These are phyloP conservation scores for Clavulina sp. DNA, from an alignment of 768 basidiomycete genomes.

Conservation along the genomic window DNA sequence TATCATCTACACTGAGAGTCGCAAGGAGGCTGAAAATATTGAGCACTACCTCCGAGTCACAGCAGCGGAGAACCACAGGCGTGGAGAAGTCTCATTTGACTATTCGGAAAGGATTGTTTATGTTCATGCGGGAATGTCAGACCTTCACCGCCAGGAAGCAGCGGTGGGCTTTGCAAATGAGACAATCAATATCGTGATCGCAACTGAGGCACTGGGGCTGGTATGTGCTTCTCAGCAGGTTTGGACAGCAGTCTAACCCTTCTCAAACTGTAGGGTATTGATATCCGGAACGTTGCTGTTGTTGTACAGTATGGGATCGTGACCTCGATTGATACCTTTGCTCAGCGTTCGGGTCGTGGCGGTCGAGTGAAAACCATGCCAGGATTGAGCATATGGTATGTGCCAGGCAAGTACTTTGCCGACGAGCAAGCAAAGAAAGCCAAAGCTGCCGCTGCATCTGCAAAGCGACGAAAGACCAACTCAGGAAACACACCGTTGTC, in stretches of 20 bases:
- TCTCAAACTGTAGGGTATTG: not conserved
- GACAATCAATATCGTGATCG: not conserved
- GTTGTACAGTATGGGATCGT: not conserved
- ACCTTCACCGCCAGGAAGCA: not conserved
- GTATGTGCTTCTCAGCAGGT: no score
- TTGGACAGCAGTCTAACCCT: not conserved
- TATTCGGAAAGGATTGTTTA: not conserved
- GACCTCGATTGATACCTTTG: no score
- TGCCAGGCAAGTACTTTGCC: not conserved
- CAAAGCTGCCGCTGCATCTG: not conserved
- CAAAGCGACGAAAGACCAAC: not conserved
- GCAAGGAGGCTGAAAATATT: not conserved
- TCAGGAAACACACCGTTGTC: not conserved
- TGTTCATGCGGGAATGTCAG: not conserved
- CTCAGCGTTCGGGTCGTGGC: not conserved
- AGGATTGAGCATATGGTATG: not conserved
- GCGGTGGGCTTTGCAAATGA: not conserved
- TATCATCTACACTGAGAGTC: not conserved
- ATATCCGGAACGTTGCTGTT: not conserved
- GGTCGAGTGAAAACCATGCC: not conserved
- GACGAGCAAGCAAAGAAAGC: not conserved
- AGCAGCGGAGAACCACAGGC: not conserved
- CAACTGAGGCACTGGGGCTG: not conserved
- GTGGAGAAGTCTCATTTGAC: no score
- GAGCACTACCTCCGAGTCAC: not conserved